Conservation (phyloP, 192 early-diverging fungal genomes). For the Coemansia biformis region DNA sequence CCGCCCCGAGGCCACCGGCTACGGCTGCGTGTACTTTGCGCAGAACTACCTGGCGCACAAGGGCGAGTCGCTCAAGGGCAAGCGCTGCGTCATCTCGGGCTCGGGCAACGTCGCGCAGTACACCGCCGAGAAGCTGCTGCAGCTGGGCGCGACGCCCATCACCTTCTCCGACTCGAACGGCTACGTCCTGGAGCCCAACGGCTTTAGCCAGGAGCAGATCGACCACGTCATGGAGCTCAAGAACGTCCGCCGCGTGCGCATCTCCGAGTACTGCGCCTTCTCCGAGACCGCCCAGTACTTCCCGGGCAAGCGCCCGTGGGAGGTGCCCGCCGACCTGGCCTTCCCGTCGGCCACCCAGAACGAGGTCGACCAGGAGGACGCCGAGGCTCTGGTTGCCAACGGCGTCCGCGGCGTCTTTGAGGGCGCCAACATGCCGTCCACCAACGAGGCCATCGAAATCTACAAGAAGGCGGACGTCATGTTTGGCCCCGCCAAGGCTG, state of each 20-base stretch:
- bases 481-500: conserved; percentile 55
- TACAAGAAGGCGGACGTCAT: conserved; percentile 48
- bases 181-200: conserved; percentile 48
- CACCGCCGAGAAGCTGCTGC: conserved; percentile 53
- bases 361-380: conserved; percentile 54
- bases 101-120: conserved; percentile 56
- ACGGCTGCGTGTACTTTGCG: conserved; percentile 55
- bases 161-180: conserved; percentile 56
- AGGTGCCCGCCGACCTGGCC: conserved; percentile 51
- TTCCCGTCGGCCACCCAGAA: conserved; percentile 57
- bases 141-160: conserved; percentile 51
- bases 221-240: conserved; percentile 53
- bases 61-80: conserved; percentile 50
- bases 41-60: conserved; percentile 51
- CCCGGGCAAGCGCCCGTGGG: conserved; percentile 53
- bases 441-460: conserved; percentile 53
- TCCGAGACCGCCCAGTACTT: conserved; percentile 50
- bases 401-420: conserved; percentile 52
- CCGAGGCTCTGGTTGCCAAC: conserved; percentile 49
- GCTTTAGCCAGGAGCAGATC: conserved; percentile 52
- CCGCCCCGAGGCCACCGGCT: conserved; percentile 55
- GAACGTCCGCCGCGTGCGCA: conserved; percentile 51
- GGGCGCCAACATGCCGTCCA: conserved; percentile 56
- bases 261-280: conserved; percentile 51
- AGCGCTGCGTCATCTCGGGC: conserved; percentile 51